Conservation (phyloP, 1,284 basidiomycete species). For the Golubevia sp. region DNA sequence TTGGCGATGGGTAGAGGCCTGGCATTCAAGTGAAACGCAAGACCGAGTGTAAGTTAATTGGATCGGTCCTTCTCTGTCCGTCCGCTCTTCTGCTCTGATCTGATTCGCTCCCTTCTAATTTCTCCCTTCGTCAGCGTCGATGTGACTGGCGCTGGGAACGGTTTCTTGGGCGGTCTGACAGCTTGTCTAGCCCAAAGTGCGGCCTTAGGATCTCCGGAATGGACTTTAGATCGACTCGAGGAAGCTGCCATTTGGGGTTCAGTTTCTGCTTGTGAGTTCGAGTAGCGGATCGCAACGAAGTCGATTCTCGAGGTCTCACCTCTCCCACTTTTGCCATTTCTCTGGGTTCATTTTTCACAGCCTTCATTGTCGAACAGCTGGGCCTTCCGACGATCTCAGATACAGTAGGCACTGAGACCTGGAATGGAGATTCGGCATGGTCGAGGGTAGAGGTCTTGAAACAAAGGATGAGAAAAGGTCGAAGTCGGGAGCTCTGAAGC, state of each 20-base stretch:
- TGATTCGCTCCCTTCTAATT: too few relatives aligned
- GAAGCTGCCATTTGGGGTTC: conserved; percentile 19
- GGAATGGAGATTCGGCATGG: conserved; percentile 17
- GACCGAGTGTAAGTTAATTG: conserved; percentile 7
- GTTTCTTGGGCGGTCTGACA: conserved; percentile 32
- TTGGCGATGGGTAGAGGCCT: conserved; percentile 21
- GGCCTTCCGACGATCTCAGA: conserved; percentile 23
- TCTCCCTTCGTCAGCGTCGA: too few relatives aligned
- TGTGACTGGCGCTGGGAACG: conserved; percentile 15
- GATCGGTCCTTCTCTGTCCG: too few relatives aligned
- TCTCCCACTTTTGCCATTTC: too few relatives aligned
- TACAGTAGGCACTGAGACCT: conserved; percentile 14
- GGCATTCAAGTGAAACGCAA: conserved; percentile 12
- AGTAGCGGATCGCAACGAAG: too few relatives aligned
- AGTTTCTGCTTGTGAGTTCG: conserved; percentile 18
- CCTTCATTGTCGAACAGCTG: conserved; percentile 33
- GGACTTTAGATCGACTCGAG: conserved; percentile 4
- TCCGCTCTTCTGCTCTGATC: too few relatives aligned
- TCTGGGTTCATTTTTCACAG: too few relatives aligned
- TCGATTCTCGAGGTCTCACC: too few relatives aligned
- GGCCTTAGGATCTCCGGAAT: background rate
- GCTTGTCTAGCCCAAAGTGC: conserved; percentile 16
- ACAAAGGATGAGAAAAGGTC: too few relatives aligned
- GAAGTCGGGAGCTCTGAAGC: too few relatives aligned
- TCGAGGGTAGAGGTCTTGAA: conserved; percentile 6